These are phyloP conservation scores for Neurospora sp. DNA, from an alignment of 2,329 filamentous ascomycete species.

Conservation along the genomic window DNA sequence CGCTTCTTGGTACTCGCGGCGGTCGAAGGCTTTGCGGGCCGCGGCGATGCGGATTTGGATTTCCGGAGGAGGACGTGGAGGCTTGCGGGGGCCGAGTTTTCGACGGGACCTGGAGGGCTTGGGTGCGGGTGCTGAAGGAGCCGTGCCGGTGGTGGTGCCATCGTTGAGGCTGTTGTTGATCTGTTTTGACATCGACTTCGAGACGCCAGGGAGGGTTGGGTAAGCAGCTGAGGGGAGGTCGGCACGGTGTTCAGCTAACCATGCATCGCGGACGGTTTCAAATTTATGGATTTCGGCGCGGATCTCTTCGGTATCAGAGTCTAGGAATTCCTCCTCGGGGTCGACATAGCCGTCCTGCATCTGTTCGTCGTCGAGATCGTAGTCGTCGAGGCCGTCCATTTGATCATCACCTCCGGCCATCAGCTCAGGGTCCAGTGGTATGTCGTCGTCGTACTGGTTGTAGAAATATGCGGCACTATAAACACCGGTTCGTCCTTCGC, in stretches of 20 bases:
- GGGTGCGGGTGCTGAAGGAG: neutral
- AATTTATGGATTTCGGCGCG: conserved; percentile 29
- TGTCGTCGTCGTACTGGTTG: neutral
- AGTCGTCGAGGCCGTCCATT: conserved; percentile 13
- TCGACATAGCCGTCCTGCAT: conserved; percentile 16
- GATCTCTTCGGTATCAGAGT: conserved; percentile 32
- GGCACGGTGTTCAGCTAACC: conserved; percentile 22
- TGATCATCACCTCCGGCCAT: conserved; percentile 1
- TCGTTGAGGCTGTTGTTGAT: neutral
- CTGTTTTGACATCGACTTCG: neutral
- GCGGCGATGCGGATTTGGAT: conserved; percentile 58
- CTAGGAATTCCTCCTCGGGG: conserved; percentile 17
- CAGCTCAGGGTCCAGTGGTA: neutral
- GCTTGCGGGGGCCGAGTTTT: conserved; percentile 42
- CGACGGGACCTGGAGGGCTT: conserved; percentile 5
- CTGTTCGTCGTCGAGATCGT: conserved; percentile 16
- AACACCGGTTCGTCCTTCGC: neutral
- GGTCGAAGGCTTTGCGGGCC: conserved; percentile 59
- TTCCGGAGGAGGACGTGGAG: conserved; percentile 58
- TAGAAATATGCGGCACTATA: neutral
- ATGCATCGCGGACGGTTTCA: conserved; percentile 26
- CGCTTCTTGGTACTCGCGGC: conserved; percentile 49
- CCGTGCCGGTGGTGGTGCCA: neutral
- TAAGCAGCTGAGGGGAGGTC: conserved; percentile 9
- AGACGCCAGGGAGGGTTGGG: conserved; percentile 2